A percentile compares a stretch with the other conserved stretches of the same genome.
Evolutionary conservation across 129 eudicot species (phyloP).

Genomic region (Centella asiatica): DNA sequence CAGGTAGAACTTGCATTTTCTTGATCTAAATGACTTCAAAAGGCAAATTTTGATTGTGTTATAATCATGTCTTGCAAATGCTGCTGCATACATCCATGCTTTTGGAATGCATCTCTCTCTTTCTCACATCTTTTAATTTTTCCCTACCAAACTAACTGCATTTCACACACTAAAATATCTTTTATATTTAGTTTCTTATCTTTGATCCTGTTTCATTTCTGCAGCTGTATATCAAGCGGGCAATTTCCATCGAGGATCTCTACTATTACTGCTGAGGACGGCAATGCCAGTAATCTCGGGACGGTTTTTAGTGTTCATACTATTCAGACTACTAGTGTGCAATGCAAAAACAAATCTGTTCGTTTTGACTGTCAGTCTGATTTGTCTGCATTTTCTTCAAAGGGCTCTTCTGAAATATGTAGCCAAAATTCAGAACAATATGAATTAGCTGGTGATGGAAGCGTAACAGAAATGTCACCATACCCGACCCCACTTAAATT

Average conservation of each 20-base stretch:
- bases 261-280: slow-evolving; percentile 27
- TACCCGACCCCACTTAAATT: slow-evolving; percentile 65
- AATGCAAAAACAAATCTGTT: slow-evolving; percentile 42
- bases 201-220: slow-evolving; percentile 1
- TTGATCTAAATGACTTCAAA: neutral
- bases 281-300: slow-evolving; percentile 8
- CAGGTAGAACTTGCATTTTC: slow-evolving; percentile 36
- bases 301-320: slow-evolving; percentile 6
- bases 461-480: slow-evolving; percentile 51
- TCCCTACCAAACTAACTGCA: too few species aligned
- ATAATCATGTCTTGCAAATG: neutral
- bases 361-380: slow-evolving; percentile 38
- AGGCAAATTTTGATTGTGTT: neutral
- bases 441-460: slow-evolving; percentile 22
- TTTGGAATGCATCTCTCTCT: neutral
- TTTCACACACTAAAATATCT: neutral
- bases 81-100: neutral
- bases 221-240: slow-evolving; percentile 42
- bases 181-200: neutral
- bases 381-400: slow-evolving; percentile 34
- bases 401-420: slow-evolving; percentile 29
- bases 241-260: slow-evolving; percentile 19
- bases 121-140: neutral
- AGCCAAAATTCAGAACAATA: slow-evolving; percentile 26
- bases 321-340: slow-evolving; percentile 22